Conservation (phyloP, 2,329 filamentous ascomycete species). For the Neoascochyta sp. region DNA sequence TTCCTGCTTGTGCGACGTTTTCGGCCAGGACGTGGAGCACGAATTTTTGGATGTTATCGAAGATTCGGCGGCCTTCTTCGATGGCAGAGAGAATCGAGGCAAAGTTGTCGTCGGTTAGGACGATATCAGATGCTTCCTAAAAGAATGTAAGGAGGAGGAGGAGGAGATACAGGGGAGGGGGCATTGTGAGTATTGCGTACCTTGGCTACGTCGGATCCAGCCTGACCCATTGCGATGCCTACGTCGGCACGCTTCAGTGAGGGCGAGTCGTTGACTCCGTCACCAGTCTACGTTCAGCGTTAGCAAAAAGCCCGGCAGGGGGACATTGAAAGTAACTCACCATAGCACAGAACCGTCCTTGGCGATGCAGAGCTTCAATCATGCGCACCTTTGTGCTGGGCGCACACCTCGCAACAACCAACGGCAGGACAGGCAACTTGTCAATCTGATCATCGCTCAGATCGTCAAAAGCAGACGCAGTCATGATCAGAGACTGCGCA, state of each 20-base stretch:
- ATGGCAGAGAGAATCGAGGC: constrained; percentile 80
- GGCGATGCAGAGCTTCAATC: constrained; percentile 81
- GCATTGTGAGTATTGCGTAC: too few species aligned
- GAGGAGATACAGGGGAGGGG: too few species aligned
- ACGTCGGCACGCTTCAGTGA: constrained; percentile 78
- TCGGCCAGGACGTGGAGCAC: constrained; percentile 71
- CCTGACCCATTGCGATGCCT: constrained; percentile 78
- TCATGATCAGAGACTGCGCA: constrained; percentile 34
- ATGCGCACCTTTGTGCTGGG: constrained; percentile 86
- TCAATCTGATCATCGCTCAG: constrained; percentile 73
- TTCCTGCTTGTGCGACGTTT: constrained; percentile 80
- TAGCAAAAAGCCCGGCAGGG: too few species aligned
- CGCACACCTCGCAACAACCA: constrained; percentile 80
- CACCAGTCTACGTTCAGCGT: too few species aligned
- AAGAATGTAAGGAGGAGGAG: neutral
- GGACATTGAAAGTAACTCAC: too few species aligned
- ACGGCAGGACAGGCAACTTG: constrained; percentile 66
- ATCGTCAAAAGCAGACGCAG: constrained; percentile 66
- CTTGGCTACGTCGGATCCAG: constrained; percentile 80
- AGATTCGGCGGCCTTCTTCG: constrained; percentile 78
- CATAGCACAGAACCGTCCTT: constrained; percentile 76
- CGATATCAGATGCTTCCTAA: constrained; percentile 56
- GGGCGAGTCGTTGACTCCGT: constrained; percentile 83
- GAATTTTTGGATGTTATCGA: constrained; percentile 87
- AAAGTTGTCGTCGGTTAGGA: constrained; percentile 85